Percentiles rank a stretch among this genome's conserved stretches.
phyloP scores from a whole-genome alignment of 805 yeast genomes.

The Candida fluviatilis region DNA sequence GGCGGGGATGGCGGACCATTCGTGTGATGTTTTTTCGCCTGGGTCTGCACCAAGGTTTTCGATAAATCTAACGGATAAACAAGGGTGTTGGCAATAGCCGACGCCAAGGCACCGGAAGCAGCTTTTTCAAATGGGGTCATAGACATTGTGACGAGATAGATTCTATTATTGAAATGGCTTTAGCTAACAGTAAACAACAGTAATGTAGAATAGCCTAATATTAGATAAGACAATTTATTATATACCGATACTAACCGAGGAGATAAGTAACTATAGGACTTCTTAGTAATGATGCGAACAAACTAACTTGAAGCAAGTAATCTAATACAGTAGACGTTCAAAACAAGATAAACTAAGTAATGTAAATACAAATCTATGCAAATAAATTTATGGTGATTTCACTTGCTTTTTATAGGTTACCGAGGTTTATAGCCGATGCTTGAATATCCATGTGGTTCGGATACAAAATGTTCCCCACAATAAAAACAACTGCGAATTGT shows the following conservation, averaged over 20 bases:
- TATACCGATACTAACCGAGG: too few species aligned
- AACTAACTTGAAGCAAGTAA: too few species aligned
- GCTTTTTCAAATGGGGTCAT: constrained; percentile 75
- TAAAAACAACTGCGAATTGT: background rate
- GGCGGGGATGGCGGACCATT: constrained; percentile 7
- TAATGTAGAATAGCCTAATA: too few species aligned
- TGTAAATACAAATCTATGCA: too few species aligned
- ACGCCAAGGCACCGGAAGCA: constrained; percentile 77
- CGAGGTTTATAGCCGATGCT: constrained; percentile 1
- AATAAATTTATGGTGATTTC: too few species aligned
- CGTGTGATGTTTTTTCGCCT: constrained; percentile 32
- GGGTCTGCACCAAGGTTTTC: constrained; percentile 75
- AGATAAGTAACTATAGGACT: too few species aligned
- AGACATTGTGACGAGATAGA: constrained; percentile 32
- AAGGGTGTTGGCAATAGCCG: constrained; percentile 70
- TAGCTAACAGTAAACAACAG: background rate
- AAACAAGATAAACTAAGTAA: too few species aligned
- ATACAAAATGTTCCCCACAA: background rate
- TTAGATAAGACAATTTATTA: too few species aligned
- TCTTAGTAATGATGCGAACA: too few species aligned
- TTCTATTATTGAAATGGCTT: background rate
- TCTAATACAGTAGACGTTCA: too few species aligned
- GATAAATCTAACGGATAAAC: constrained; percentile 81
- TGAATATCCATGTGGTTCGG: constrained; percentile 1
- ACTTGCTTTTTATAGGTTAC: background rate